Percentiles rank a stretch among this genome's conserved stretches.
phyloP scores from a whole-genome alignment of 441 rosid genomes.

The Corymbia calophylla region DNA sequence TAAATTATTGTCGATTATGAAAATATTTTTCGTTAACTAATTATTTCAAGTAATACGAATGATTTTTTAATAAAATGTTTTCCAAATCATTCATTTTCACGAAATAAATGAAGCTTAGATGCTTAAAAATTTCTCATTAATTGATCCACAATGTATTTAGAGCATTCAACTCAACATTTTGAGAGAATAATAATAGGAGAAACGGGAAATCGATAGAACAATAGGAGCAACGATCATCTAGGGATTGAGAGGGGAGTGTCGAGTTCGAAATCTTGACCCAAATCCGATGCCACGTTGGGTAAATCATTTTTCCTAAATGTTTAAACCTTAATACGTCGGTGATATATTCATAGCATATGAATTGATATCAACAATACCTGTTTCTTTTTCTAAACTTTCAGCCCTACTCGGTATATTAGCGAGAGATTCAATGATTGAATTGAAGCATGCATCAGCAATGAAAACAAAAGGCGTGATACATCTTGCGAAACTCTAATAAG shows the following conservation, averaged over 20 bases:
- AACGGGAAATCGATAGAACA: neutral
- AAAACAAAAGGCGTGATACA: neutral
- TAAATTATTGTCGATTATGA: no score
- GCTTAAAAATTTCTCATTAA: neutral
- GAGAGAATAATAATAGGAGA: neutral
- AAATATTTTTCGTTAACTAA: neutral
- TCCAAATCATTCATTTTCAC: rapidly evolving
- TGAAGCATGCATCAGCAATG: neutral
- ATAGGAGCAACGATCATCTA: neutral
- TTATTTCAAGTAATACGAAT: no score
- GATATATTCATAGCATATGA: neutral
- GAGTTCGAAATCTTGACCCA: neutral
- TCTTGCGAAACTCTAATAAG: neutral
- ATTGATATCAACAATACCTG: neutral
- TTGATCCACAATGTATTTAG: rapidly evolving
- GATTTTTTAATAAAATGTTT: no score
- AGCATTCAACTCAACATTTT: neutral
- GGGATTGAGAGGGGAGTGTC: neutral
- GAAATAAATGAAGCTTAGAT: neutral
- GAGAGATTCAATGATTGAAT: neutral
- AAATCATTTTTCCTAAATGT: neutral
- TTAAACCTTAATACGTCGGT: neutral
- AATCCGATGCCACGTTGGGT: neutral
- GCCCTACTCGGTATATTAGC: neutral
- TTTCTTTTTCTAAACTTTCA: neutral